phyloP scores from a whole-genome alignment of 2,329 filamentous ascomycete species.

The Diplocarpon mali region DNA sequence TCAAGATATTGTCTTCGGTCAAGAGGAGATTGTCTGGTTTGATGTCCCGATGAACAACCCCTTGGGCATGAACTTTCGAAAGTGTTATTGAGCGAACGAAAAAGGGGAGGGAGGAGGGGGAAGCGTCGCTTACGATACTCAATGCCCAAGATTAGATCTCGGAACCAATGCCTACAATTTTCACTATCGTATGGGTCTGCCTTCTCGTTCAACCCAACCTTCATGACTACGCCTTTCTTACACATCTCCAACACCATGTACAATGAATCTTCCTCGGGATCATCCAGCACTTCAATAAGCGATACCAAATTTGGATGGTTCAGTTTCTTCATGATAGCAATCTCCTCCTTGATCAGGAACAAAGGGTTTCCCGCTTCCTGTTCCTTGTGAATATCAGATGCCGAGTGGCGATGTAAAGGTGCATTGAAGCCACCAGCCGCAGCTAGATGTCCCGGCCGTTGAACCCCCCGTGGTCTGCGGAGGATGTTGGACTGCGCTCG shows the following conservation, averaged over 20 bases:
- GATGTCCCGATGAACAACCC: constrained; percentile 91
- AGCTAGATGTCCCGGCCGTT: constrained; percentile 37
- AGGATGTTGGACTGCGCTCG: constrained; percentile 84
- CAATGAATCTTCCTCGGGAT: constrained; percentile 87
- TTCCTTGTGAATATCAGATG: constrained; percentile 38
- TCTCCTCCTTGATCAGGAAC: constrained; percentile 86
- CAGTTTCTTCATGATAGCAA: constrained; percentile 98
- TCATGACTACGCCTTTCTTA: constrained; percentile 96
- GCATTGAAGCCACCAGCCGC: constrained; percentile 32
- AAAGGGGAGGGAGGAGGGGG: neutral
- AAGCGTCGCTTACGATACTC: constrained; percentile 61
- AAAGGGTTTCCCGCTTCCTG: constrained; percentile 60
- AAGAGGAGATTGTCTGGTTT: constrained; percentile 94
- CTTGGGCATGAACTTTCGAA: constrained; percentile 73
- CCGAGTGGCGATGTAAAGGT: constrained; percentile 40
- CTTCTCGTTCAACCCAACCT: constrained; percentile 74
- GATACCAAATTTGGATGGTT: constrained; percentile 91
- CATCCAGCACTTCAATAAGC: constrained; percentile 87
- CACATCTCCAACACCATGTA: constrained; percentile 99
- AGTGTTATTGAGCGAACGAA: constrained; percentile 12
- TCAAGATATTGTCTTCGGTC: constrained; percentile 84
- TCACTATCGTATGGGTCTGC: constrained; percentile 77
- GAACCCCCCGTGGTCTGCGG: constrained; percentile 44
- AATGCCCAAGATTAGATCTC: constrained; percentile 86
- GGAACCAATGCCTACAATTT: constrained; percentile 80